Base-by-base conservation (phyloP, 2,329 filamentous ascomycete species). In the Exophiala phaeomuriformis region DNA sequence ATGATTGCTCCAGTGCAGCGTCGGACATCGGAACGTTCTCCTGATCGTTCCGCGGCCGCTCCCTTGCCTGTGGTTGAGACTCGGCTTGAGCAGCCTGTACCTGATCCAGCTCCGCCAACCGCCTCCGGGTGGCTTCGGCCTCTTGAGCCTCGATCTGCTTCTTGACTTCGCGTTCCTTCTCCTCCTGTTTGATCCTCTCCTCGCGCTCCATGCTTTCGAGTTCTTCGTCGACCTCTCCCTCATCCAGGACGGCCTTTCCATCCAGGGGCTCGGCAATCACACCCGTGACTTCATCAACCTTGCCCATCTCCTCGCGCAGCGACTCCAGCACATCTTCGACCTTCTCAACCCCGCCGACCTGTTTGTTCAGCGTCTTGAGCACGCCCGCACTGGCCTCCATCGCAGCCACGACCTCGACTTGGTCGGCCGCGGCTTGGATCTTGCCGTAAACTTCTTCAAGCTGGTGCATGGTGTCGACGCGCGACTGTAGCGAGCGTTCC, bases 141-240 rank as follows among this genome's bases (percentile, higher is more conserved):
- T 63, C 61, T 9, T 56, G 56, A 51, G 61, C 61, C 40, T 61
- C 56, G 37, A 47, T 53, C 49, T 64, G 63, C 69, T 46, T 72
- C 69, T 57, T 64, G 70, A 72, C 70, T 49, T 70, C 67, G 51
- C 78, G 78, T 39, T 76, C 73, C 55, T 77, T 69, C 60, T 75
- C 69, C 58, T 76, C 72, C 54, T 77, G 70, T 55, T 64, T 67
- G 53, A 81, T 76, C 65, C 79, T 78, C 64, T 74, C 73, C 60
- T 81, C 76, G 33, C 67, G 73, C 70, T 90, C 83, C 72, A 98
- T 73, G 2, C 77, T 83, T 61, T 86, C 85, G 44, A 97, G 77
- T 72, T 96, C 91, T 56, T 91, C 86, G 62, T 96, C 90, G 51
- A 97, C 81, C 67, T 94, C 90, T 19, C 66, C 77, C 65, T 95